phyloP scores from a whole-genome alignment of 352 stramenopile species.

The Stramenopiles sp. region DNA sequence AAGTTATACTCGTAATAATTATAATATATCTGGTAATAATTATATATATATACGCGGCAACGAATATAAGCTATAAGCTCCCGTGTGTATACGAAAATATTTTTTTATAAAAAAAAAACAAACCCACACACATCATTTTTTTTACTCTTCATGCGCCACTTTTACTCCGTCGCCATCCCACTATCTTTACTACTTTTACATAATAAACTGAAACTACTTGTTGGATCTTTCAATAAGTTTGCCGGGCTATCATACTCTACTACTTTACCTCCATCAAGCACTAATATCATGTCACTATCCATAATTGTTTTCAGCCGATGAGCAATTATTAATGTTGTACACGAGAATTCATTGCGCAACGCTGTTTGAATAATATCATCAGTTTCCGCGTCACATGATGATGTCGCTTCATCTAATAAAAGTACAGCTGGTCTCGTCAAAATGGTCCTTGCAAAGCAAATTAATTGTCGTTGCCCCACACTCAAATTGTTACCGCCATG shows the following conservation, averaged over 20 bases:
- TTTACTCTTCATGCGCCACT: too few relatives aligned
- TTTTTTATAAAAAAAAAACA: too few relatives aligned
- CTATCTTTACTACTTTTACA: too few relatives aligned
- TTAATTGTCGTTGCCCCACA: conserved; percentile 48
- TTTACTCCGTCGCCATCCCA: too few relatives aligned
- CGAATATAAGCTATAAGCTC: too few relatives aligned
- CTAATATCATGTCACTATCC: conserved; percentile 76
- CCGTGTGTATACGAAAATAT: too few relatives aligned
- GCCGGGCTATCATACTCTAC: conserved; percentile 75
- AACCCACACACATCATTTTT: too few relatives aligned
- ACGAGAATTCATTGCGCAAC: conserved; percentile 18
- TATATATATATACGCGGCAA: too few relatives aligned
- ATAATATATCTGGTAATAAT: too few relatives aligned
- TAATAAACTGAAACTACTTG: conserved; percentile 54
- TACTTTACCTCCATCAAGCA: conserved; percentile 72
- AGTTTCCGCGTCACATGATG: conserved; percentile 23
- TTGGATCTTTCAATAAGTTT: conserved; percentile 38
- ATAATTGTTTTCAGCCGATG: conserved; percentile 89
- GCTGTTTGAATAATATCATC: conserved; percentile 1
- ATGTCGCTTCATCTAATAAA: conserved; percentile 34
- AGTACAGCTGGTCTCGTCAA: conserved; percentile 45
- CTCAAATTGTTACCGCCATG: conserved; percentile 56
- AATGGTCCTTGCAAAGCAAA: conserved; percentile 54
- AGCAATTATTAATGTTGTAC: conserved; percentile 84
- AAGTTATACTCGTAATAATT: too few relatives aligned